Conservation (phyloP, 108 stramenopile genomes). For the Schizochytrium sp. region DNA sequence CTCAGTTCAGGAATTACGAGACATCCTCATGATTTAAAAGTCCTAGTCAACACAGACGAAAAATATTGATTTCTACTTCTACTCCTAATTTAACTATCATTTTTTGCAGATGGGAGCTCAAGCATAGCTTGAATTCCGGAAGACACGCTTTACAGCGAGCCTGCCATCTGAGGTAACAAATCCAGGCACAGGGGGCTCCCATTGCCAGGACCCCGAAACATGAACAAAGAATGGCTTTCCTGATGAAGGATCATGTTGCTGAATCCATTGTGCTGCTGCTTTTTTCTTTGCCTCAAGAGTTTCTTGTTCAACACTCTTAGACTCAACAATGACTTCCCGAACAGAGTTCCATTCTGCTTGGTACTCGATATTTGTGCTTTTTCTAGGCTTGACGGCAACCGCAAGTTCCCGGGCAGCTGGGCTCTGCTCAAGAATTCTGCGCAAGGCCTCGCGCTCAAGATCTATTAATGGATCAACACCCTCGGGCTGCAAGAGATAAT, state of each 20-base stretch:
- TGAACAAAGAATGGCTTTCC: background rate
- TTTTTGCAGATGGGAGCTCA: too few species aligned
- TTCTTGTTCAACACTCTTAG: background rate
- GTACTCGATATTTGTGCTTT: background rate
- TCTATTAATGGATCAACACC: background rate
- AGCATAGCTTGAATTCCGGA: too few species aligned
- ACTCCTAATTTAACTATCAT: too few species aligned
- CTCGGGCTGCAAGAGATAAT: constrained; percentile 1
- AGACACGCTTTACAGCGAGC: background rate
- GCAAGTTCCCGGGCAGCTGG: background rate
- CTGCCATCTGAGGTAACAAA: constrained; percentile 21
- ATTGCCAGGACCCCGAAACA: constrained; percentile 30
- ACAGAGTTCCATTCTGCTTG: constrained; percentile 44
- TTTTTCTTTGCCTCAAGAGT: background rate
- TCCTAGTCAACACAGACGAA: too few species aligned
- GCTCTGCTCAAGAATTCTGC: background rate
- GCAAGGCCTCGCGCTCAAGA: background rate
- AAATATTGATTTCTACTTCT: too few species aligned
- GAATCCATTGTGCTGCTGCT: background rate
- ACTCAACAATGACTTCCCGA: background rate
- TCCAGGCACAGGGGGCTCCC: constrained; percentile 14
- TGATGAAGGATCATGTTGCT: background rate
- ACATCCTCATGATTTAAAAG: too few species aligned
- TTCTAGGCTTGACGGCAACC: background rate
- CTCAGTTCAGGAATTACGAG: too few species aligned